Evolutionary conservation across 2,329 filamentous ascomycete genomes (phyloP).

Genomic region (Penicillium italicum): DNA sequence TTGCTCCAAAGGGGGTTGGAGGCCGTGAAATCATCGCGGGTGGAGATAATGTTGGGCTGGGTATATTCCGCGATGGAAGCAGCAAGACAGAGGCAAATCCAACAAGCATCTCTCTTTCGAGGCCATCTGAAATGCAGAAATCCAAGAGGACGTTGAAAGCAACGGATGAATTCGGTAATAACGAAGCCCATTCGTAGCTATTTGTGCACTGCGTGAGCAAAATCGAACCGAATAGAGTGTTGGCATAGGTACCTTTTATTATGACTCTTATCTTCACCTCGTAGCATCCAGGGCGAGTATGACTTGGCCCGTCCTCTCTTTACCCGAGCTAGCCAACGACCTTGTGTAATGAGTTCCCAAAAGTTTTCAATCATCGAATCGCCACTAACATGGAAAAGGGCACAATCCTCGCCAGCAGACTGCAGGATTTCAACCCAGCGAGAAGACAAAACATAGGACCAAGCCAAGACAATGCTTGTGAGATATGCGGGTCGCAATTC

Average conservation of each 20-base stretch:
- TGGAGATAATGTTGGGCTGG: not conserved
- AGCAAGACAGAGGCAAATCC: not conserved
- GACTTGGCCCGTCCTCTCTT: not conserved
- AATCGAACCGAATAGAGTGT: too few relatives aligned
- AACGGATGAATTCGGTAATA: not conserved
- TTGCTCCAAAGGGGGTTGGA: not conserved
- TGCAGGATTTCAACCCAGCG: not conserved
- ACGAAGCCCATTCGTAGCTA: not conserved
- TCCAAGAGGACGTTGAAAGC: not conserved
- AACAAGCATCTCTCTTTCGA: not conserved
- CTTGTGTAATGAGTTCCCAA: not conserved
- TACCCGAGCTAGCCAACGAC: not conserved
- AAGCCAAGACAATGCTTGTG: not conserved
- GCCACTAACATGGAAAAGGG: not conserved
- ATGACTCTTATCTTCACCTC: not conserved
- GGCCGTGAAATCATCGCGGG: not conserved
- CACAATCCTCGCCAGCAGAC: not conserved
- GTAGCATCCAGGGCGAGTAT: not conserved
- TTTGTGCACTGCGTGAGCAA: not conserved
- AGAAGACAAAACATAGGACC: not conserved
- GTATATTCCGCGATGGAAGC: not conserved
- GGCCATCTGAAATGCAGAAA: not conserved
- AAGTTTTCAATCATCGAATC: not conserved
- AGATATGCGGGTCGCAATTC: not conserved
- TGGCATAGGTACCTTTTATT: not conserved